Conservation (phyloP, 2,329 filamentous ascomycete genomes). For the Emmonsia crescens region DNA sequence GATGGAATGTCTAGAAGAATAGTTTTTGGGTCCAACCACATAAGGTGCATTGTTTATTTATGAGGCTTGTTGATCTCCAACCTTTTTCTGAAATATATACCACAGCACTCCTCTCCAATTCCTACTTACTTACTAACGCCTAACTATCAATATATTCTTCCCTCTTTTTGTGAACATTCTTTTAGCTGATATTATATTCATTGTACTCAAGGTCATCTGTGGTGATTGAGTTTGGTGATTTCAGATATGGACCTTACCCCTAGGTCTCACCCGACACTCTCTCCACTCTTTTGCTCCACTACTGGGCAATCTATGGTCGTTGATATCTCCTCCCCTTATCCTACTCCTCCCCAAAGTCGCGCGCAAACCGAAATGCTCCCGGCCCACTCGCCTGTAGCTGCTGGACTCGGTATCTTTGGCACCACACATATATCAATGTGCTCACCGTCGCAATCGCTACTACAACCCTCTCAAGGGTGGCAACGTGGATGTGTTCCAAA, state of each 20-base stretch:
- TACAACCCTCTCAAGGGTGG: conserved; percentile 16
- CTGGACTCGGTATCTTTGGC: conserved; percentile 25
- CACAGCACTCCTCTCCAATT: background rate
- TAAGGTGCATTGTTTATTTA: background rate
- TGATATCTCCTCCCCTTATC: conserved; percentile 14
- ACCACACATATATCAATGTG: conserved; percentile 17
- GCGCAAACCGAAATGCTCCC: conserved; percentile 9
- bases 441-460: conserved; percentile 13
- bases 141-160: conserved; percentile 3
- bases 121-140: background rate
- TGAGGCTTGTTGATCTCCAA: background rate
- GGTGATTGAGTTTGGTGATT: conserved; percentile 7
- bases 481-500: conserved; percentile 14
- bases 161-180: background rate
- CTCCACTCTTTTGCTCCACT: conserved; percentile 10
- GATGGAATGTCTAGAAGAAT: background rate
- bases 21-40: background rate
- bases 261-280: conserved; percentile 15
- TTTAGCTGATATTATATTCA: conserved; percentile 8
- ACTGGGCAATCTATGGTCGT: conserved; percentile 8
- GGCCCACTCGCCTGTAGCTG: conserved; percentile 15
- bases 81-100: background rate
- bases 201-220: conserved; percentile 13
- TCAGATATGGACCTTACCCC: conserved; percentile 18
- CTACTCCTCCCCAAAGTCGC: conserved; percentile 15